Percentiles rank a stretch among this genome's conserved stretches.
These are phyloP conservation scores for Aureobasidium sp. DNA, from an alignment of 2,329 filamentous ascomycete genomes.

Conservation along the genomic window DNA sequence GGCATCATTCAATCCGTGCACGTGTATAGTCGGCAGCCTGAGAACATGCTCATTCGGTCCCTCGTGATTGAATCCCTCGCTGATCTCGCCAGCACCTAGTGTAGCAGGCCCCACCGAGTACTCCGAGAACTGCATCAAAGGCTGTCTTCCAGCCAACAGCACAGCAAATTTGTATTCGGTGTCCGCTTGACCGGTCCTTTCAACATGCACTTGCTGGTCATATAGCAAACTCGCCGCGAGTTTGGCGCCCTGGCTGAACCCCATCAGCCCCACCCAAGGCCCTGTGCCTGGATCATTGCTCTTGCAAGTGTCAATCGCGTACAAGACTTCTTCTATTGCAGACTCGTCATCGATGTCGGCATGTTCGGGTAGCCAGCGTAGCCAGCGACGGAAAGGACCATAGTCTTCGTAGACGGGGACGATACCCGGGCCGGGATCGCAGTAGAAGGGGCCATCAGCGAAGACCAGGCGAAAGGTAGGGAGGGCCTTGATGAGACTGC, in stretches of 20 bases:
- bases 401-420: constrained; percentile 57
- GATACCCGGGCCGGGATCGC: constrained; percentile 55
- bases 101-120: constrained; percentile 32
- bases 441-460: constrained; percentile 61
- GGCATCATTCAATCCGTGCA: constrained; percentile 57
- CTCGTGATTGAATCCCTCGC: constrained; percentile 39
- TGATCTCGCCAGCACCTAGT: constrained; percentile 36
- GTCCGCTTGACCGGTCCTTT: constrained; percentile 31
- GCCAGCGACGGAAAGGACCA: constrained; percentile 59
- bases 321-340: constrained; percentile 42
- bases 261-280: constrained; percentile 45
- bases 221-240: constrained; percentile 40
- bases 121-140: constrained; percentile 49
- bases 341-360: constrained; percentile 45
- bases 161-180: constrained; percentile 54
- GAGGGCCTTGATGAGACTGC: constrained; percentile 47
- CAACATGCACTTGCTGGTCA: constrained; percentile 52
- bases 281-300: constrained; percentile 38
- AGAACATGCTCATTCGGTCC: constrained; percentile 44
- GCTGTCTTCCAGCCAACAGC: constrained; percentile 55
- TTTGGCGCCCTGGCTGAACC: constrained; percentile 47
- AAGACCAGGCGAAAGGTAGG: constrained; percentile 64
- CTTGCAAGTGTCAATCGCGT: constrained; percentile 40
- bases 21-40: constrained; percentile 56
- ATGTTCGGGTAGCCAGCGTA: constrained; percentile 57